These are phyloP conservation scores for Elsinoe arachidis DNA, from an alignment of 2,329 filamentous ascomycete species.

Conservation along the genomic window DNA sequence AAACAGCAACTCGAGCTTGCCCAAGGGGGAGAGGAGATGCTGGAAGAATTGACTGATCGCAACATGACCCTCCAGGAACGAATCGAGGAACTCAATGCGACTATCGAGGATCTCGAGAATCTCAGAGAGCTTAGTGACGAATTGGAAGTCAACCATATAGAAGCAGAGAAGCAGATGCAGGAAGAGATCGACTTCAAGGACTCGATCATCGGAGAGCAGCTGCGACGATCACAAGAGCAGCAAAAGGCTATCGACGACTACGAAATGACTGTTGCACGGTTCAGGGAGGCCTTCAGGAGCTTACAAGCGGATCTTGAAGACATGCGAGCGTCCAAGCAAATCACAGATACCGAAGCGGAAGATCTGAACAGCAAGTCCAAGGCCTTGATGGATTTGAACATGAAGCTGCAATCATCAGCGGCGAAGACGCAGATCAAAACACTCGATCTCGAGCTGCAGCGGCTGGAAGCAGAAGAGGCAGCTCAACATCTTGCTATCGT, in stretches of 20 bases:
- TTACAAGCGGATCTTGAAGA: constrained; percentile 83
- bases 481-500: constrained; percentile 82
- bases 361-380: constrained; percentile 81
- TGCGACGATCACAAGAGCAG: constrained; percentile 62
- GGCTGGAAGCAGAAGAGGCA: constrained; percentile 81
- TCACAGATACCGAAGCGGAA: constrained; percentile 86
- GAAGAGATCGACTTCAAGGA: constrained; percentile 89
- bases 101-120: constrained; percentile 79
- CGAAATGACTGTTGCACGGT: constrained; percentile 80
- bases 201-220: constrained; percentile 71
- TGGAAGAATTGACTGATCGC: constrained; percentile 81
- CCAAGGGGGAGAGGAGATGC: constrained; percentile 82
- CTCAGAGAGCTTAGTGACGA: constrained; percentile 92
- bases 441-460: constrained; percentile 80
- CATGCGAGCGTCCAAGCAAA: constrained; percentile 81
- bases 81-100: constrained; percentile 70
- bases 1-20: constrained; percentile 86
- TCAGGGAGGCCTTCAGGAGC: constrained; percentile 78
- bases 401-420: constrained; percentile 84
- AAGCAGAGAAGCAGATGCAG: constrained; percentile 89
- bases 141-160: constrained; percentile 83
- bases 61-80: constrained; percentile 77
- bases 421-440: constrained; percentile 89
- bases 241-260: constrained; percentile 75
- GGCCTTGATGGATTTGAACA: constrained; percentile 93